phyloP scores from a whole-genome alignment of 2,329 filamentous ascomycete genomes.

The Phoma herbarum region DNA sequence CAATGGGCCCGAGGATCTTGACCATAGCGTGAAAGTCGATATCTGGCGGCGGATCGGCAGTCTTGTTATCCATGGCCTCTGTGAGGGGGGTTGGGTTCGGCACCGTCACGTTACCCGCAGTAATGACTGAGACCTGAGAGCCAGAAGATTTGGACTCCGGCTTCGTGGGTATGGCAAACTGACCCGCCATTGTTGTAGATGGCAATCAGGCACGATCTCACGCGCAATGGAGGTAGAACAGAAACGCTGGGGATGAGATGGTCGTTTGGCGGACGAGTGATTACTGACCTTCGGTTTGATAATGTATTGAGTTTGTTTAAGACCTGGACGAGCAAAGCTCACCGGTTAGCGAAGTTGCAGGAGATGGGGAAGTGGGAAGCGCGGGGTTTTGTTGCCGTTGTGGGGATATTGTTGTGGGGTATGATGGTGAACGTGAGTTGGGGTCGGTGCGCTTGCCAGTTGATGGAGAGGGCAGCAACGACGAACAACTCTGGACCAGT shows the following conservation, averaged over 20 bases:
- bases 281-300: slow-evolving; percentile 6
- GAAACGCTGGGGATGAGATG: background rate
- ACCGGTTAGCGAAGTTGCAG: background rate
- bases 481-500: slow-evolving; percentile 1
- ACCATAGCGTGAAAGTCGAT: slow-evolving; percentile 41
- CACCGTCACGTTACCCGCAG: slow-evolving; percentile 29
- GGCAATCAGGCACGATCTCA: background rate
- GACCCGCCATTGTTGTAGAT: slow-evolving; percentile 3
- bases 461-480: slow-evolving; percentile 4
- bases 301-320: background rate
- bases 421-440: slow-evolving; percentile 13
- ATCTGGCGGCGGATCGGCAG: slow-evolving; percentile 25
- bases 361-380: background rate
- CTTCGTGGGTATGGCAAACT: slow-evolving; percentile 21
- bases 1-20: slow-evolving; percentile 40
- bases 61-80: slow-evolving; percentile 26
- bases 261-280: background rate
- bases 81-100: slow-evolving; percentile 41
- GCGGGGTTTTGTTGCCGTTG: slow-evolving; percentile 7
- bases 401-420: slow-evolving; percentile 15
- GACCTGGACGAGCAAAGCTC: slow-evolving; percentile 5
- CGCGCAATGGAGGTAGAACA: background rate
- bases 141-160: slow-evolving; percentile 32
- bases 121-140: slow-evolving; percentile 33
- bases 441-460: slow-evolving; percentile 14